A percentile compares a stretch with the other conserved stretches of the same genome.
phyloP scores from a whole-genome alignment of 2,329 filamentous ascomycete genomes.

The Verticillium nonalfalfae region DNA sequence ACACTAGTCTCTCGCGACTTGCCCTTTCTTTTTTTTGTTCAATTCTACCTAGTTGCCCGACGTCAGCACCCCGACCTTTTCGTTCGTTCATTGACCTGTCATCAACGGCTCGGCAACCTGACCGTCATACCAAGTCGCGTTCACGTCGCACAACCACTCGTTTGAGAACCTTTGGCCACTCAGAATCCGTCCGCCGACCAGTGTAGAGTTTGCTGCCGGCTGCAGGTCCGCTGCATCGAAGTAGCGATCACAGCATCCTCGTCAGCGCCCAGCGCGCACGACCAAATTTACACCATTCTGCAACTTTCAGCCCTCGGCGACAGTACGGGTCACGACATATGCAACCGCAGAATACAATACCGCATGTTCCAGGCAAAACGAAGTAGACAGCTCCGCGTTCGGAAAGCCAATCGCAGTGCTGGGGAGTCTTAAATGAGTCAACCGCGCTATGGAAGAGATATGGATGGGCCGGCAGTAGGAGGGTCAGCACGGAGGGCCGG shows the following conservation, averaged over 20 bases:
- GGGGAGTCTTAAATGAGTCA: constrained; percentile 44
- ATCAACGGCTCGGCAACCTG: constrained; percentile 4
- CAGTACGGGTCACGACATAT: constrained; percentile 1
- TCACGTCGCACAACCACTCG: constrained; percentile 8
- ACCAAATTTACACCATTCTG: not conserved
- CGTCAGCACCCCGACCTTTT: not conserved
- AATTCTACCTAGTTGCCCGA: not conserved
- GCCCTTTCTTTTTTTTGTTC: not conserved
- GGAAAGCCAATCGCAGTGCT: not conserved
- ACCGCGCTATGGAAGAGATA: constrained; percentile 45
- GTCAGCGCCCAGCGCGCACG: not conserved
- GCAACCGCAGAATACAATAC: not conserved
- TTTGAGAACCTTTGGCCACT: constrained; percentile 7
- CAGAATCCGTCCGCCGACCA: not conserved
- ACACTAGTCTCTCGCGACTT: not conserved
- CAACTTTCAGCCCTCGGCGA: not conserved
- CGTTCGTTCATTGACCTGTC: constrained; percentile 12
- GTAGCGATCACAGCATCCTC: not conserved
- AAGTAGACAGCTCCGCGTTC: not conserved
- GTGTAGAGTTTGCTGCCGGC: not conserved
- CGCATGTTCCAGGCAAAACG: not conserved
- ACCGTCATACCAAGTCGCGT: constrained; percentile 9
- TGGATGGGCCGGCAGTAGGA: constrained; percentile 38
- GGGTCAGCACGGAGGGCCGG: constrained; percentile 49
- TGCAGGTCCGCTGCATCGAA: not conserved